Base-by-base conservation (phyloP, 129 eudicot species). In the Heracleum sosnowskyi region DNA sequence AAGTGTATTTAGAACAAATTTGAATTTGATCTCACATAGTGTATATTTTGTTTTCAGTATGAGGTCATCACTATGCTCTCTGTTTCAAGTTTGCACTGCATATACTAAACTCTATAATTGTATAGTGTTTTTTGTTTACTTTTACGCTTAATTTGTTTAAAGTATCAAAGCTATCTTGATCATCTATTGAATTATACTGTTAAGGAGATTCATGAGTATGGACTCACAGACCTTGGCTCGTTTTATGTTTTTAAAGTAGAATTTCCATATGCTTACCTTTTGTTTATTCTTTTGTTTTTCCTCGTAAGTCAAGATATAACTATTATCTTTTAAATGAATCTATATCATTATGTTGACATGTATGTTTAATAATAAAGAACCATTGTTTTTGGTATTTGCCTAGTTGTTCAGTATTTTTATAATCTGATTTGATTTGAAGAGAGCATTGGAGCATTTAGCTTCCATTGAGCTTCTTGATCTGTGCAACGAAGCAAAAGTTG, bases 401-500 rank as follows among this genome's bases (percentile, higher is more conserved):
- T 44, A 16, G 31, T 62, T 29, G 60, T 0, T 46, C 49, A 20
- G 57, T 36, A 34, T 41, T 73, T 44, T 79, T 69, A 76, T 80
- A 73, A 2, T 71, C 24, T 69, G 78, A 47, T 34, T 74, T 79
- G 72, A 82, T 80, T 82, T 45, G 12, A 86, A 96, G 99, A 89
- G 81, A 83, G 97, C 97, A 46, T 77, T 96, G 83, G 82, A 88
- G 49, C 96, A 88, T 84, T 78, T 96, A 84, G 97, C 97, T 33
- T 87, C 90, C 4, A 96, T 92, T 78, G 99, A 96, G 82, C 86
- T 94, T 47, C 86, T 86, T 69, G 95, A 96, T 42, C 76, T 96
- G 68, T 90, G 99, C 84, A 90, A 86, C 73, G 99, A 96, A 81
- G 97, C 99, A 62, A 96, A 96, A 84, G 81, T 96, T 24, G 97